Base-by-base conservation (phyloP, 495 filamentous ascomycete genomes). In the Aspergillus funiculosus region DNA sequence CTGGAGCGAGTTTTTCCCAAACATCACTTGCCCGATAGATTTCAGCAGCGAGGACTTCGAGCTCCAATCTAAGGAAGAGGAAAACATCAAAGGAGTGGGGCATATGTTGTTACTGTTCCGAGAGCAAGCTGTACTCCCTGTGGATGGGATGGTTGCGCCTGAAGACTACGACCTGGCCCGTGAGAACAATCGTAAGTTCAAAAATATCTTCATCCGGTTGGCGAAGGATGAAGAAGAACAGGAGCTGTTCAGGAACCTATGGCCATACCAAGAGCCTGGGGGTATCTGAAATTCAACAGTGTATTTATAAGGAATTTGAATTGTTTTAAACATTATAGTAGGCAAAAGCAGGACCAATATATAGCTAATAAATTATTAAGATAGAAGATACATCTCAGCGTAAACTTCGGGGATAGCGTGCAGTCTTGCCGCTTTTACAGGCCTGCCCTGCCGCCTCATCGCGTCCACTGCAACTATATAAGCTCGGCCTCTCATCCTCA, bases 181-280 rank as follows among this genome's bases (percentile, higher is more conserved):
- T 1, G 39, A 50, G 37, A 56, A 52, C 13, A 34, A 34, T 30
- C 42, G 42, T 15, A 47, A 50, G 44, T 56, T 59, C 26, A 66
- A 57, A 30, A 44, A 61, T 13, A 39, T 58, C 3, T 60, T 63
- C 25, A 29, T 65, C 39, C 39, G 39, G 17, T 22, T 46, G 54
- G 60, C 55, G 20, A 38, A 58, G 28, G 39, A 58, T 31, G 53
- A 63, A 15, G 46, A 32, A 15, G 56, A 66, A 30, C 54, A 37
- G 34, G 47, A 62, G 40, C 44, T 63, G 30, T 57, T 31, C 21
- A 31, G 21, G 19, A 64, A 53, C 15, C 26, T 69, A 14, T 69
- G 60, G 64, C 64, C 64, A n/a, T 69, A 66, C 24, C 52, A 67
- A 54, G 57, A 62, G 40, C 44, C 44, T 21, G 35, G n/a, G n/a